A percentile compares a stretch with the other conserved stretches of the same genome.
Evolutionary conservation across 2,329 filamentous ascomycete species (phyloP).

Genomic region (Penicillium rolfsii): DNA sequence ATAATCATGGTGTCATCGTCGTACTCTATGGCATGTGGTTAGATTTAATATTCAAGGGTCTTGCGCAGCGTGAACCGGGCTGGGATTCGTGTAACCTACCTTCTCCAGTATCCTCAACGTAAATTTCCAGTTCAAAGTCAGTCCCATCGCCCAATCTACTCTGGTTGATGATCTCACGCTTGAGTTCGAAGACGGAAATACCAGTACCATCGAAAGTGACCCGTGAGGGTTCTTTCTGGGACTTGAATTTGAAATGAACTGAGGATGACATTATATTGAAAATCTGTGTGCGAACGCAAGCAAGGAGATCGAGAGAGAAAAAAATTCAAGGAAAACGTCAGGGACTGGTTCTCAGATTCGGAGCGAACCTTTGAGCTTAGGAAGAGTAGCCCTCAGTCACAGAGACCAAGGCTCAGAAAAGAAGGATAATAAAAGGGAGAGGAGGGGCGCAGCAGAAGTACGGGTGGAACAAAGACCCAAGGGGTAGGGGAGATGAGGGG

Average conservation of each 20-base stretch:
- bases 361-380: slow-evolving; percentile 29
- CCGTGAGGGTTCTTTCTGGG: slow-evolving; percentile 89
- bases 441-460: slow-evolving; percentile 9
- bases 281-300: slow-evolving; percentile 33
- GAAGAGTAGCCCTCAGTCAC: slow-evolving; percentile 28
- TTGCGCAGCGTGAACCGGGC: neutral
- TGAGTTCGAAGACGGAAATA: slow-evolving; percentile 97
- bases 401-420: slow-evolving; percentile 8
- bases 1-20: slow-evolving; percentile 98
- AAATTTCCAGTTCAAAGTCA: slow-evolving; percentile 94
- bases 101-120: slow-evolving; percentile 87
- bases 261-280: slow-evolving; percentile 81
- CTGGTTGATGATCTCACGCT: slow-evolving; percentile 96
- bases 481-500: neutral
- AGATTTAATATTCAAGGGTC: slow-evolving; percentile 29
- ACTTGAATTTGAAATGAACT: slow-evolving; percentile 99
- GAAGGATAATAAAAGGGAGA: slow-evolving; percentile 4
- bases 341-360: slow-evolving; percentile 29
- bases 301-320: slow-evolving; percentile 19
- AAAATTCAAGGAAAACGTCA: slow-evolving; percentile 10
- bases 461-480: neutral
- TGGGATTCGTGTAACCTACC: slow-evolving; percentile 58
- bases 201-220: slow-evolving; percentile 97
- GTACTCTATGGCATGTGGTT: slow-evolving; percentile 67
- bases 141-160: slow-evolving; percentile 92